Base-by-base conservation (phyloP, 441 rosid species). In the Melastoma candidum region DNA sequence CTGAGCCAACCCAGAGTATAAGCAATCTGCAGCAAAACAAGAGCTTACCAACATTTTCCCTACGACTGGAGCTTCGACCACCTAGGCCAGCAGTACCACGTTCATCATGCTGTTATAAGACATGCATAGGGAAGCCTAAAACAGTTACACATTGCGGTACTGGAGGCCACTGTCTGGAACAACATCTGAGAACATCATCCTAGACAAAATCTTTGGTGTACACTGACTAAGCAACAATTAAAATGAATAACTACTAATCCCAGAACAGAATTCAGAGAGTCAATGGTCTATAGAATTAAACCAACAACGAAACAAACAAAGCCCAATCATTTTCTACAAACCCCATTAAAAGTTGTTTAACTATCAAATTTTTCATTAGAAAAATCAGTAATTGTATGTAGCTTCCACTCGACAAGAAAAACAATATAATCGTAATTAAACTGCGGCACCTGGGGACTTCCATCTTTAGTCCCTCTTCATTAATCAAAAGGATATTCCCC, bases 31-130 rank as follows among this genome's bases (percentile, higher is more conserved):
- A 11, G 17, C 32, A 1, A 0, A 14, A 47, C 13, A 60, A 53
- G 52, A 48, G 68, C 72, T 71, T 63, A 93, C 97, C 98, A 39
- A 64, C 51, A 70, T 76, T 68, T 14, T 65, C 69, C 74, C 80
- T 70, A 43, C 63, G 70, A 32, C 72, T 70, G 61, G 68, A 76
- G 76, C 78, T 75, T 74, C 80, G 80, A 71, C 78, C 90, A 71
- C 53, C 84, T 74, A 68, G 85, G 63, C 77, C 62, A 41, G 78
- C 69, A 73, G 29, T 73, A 77, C 71, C 76, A 64, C 79, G 90
- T 61, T 80, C 93, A 77, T 88, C 88, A 27, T 77, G 93, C 97
- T 93, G 90, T 84, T 77, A 82, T 60, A 77, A 83, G 77, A 85
- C 81, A 90, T 48, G 76, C 68, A 87, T 76, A 84, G 77, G 92